Base-by-base conservation (phyloP, 1,284 basidiomycete species). In the Cystobasidium sp. region DNA sequence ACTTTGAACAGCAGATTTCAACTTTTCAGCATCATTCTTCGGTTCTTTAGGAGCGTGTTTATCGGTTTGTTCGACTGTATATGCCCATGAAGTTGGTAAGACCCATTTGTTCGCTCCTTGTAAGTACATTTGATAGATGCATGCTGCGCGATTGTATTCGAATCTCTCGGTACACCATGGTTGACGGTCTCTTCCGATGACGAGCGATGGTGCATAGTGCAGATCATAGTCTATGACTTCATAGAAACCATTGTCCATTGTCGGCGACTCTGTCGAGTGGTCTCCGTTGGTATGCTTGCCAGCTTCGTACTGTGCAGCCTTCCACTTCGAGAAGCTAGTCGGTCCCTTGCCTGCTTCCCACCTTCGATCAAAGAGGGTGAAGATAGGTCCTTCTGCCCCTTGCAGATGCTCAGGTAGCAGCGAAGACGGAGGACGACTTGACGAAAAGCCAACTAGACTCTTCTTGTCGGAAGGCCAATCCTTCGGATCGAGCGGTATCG, bases 101-200 rank as follows among this genome's bases (percentile, higher is more conserved):
- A 81, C 79, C 78, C 78, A 81, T 49, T 81, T 70, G 65, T 80
- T 80, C 7, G 80, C 77, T 3, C 80, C 80, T 1, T 75, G 64
- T n/a, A 81, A 76, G 70, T 80, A 81, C 79, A 81, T 80, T 72
- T 81, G 79, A 74, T 81, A 81, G 16, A 78, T 73, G 76, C 80
- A 81, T 22, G 79, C 79, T 16, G 79, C 80, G 14, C 79, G 72
- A 51, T 78, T 78, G 46, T 77, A 74, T 58, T 81, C 80, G 49
- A 81, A 81, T 20, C 80, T 73, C 69, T 81, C 80, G 6, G 80
- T 80, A 71, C 80, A 81, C 80, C 80, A 81, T 22, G 80, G 79
- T 62, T 81, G 80, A 12, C 80, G 78, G 47, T 80, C 78, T 41
- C 73, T 68, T 22, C 75, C 75, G 18, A 78, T 75, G 70, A 79